A percentile compares a stretch with the other conserved stretches of the same genome.
phyloP scores from a whole-genome alignment of 2,329 filamentous ascomycete species.

The Aspergillus sp. region DNA sequence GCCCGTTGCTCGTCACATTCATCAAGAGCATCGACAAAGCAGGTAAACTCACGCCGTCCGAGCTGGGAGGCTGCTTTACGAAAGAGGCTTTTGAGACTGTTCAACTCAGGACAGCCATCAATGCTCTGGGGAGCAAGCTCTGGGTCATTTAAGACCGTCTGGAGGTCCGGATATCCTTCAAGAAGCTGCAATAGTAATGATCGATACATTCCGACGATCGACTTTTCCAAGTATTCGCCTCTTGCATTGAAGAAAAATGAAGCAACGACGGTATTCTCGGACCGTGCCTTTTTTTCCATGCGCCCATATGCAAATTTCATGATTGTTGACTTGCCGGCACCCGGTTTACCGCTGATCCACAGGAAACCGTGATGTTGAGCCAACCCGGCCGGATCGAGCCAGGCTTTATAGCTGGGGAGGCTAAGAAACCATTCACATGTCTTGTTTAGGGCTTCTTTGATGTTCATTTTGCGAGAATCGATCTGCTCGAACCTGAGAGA shows the following conservation, averaged over 20 bases:
- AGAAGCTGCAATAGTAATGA: slow-evolving; percentile 27
- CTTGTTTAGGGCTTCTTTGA: not conserved
- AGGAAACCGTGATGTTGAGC: not conserved
- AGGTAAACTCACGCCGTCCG: slow-evolving; percentile 18
- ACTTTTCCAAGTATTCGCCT: slow-evolving; percentile 20
- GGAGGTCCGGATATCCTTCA: slow-evolving; percentile 16
- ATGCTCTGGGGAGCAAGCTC: slow-evolving; percentile 3
- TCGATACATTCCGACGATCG: slow-evolving; percentile 23
- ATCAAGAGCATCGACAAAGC: slow-evolving; percentile 48
- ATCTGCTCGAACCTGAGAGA: not conserved
- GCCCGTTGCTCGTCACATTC: slow-evolving; percentile 44
- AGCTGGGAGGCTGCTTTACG: slow-evolving; percentile 10
- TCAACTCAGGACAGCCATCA: slow-evolving; percentile 8
- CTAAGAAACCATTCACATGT: not conserved
- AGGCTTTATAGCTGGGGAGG: not conserved
- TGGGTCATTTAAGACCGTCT: slow-evolving; percentile 14
- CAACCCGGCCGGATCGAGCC: not conserved
- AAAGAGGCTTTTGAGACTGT: slow-evolving; percentile 19
- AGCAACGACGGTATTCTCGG: not conserved
- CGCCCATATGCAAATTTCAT: not conserved
- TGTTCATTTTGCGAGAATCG: not conserved
- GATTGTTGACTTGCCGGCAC: not conserved
- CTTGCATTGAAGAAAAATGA: slow-evolving; percentile 29
- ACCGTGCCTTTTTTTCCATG: no score
- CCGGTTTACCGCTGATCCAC: not conserved